These are phyloP conservation scores for Fusarium sp. DNA, from an alignment of 2,329 filamentous ascomycete genomes.

Conservation along the genomic window DNA sequence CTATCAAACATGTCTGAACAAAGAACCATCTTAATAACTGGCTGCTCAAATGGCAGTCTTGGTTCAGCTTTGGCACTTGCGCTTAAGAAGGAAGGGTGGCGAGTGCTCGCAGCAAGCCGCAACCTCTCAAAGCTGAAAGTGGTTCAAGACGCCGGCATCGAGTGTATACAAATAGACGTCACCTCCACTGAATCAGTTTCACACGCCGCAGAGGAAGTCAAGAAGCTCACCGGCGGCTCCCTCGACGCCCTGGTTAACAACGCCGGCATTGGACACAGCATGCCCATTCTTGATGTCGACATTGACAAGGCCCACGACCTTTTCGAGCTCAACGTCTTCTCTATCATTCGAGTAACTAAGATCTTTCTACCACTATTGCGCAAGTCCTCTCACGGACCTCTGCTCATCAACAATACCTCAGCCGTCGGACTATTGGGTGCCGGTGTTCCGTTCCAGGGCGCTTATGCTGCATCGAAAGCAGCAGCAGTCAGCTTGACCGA, in stretches of 20 bases:
- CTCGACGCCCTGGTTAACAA: conserved; percentile 50
- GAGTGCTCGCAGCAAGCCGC: conserved; percentile 50
- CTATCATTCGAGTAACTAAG: conserved; percentile 37
- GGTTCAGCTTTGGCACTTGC: conserved; percentile 49
- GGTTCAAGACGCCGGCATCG: conserved; percentile 32
- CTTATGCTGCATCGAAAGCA: conserved; percentile 47
- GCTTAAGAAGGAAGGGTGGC: conserved; percentile 45
- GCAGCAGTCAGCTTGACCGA: conserved; percentile 44
- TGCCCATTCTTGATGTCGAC: conserved; percentile 43
- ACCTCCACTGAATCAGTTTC: conserved; percentile 39
- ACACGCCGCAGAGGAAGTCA: conserved; percentile 26
- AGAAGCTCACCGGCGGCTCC: conserved; percentile 37
- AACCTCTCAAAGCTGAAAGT: conserved; percentile 43
- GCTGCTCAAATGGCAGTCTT: conserved; percentile 52
- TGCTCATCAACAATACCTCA: conserved; percentile 42
- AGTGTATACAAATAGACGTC: conserved; percentile 44
- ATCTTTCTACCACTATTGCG: conserved; percentile 43
- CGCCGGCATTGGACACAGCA: conserved; percentile 43
- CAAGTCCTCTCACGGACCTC: conserved; percentile 17
- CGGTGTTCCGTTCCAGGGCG: conserved; percentile 42
- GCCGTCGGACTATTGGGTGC: conserved; percentile 7
- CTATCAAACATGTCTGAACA: conserved; percentile 6
- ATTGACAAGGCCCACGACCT: conserved; percentile 27
- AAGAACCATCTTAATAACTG: conserved; percentile 50
- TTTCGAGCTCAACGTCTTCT: conserved; percentile 47